Percentiles rank a stretch among this genome's conserved stretches.
These are phyloP conservation scores for Trametes cingulata DNA, from an alignment of 768 basidiomycete species.

Conservation along the genomic window DNA sequence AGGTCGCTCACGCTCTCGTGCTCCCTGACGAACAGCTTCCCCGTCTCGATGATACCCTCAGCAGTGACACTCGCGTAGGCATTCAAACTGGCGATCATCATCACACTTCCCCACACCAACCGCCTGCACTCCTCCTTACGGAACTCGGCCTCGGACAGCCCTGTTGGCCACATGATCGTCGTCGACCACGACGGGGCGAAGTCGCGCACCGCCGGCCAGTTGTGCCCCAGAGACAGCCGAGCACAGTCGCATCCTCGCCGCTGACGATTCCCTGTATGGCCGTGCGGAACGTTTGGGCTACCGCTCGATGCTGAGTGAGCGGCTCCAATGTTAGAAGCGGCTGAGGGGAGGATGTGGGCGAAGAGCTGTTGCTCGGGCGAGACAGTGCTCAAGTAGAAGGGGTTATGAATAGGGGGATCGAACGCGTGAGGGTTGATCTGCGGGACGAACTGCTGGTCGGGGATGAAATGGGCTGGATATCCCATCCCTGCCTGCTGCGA, in stretches of 20 bases:
- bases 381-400: not conserved
- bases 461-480: not conserved
- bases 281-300: conserved; percentile 18
- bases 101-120: conserved; percentile 11
- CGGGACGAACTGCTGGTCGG: not conserved
- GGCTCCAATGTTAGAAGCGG: not conserved
- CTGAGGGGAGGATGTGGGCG: not conserved
- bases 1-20: conserved; percentile 9
- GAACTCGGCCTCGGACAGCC: conserved; percentile 14
- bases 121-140: conserved; percentile 15
- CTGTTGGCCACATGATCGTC: conserved; percentile 17
- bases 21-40: conserved; percentile 15
- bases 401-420: not conserved
- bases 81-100: conserved; percentile 48
- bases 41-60: not conserved
- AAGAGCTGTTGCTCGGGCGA: not conserved
- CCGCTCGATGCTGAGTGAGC: not conserved
- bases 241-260: conserved; percentile 7
- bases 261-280: not conserved
- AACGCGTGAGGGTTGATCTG: not conserved
- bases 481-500: too few species aligned
- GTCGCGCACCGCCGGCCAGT: conserved; percentile 13
- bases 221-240: not conserved
- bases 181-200: conserved; percentile 12
- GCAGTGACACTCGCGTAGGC: conserved; percentile 37